Percentiles rank a stretch among this genome's conserved stretches.
Evolutionary conservation across 768 basidiomycete genomes (phyloP).

Genomic region (Boletus tomentosulus): DNA sequence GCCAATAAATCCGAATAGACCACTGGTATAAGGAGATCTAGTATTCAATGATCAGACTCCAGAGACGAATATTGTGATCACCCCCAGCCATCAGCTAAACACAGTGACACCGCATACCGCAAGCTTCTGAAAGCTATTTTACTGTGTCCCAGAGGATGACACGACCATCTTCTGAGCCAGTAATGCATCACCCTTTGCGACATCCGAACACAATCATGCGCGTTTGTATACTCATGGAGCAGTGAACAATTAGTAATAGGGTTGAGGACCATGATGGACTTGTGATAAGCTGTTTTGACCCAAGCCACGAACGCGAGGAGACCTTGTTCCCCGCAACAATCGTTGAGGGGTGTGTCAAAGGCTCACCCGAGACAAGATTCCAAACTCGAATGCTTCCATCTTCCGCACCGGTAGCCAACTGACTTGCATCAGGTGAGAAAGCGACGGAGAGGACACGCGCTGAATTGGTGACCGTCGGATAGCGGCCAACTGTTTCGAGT

Average conservation of each 20-base stretch:
- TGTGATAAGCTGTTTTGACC: neutral
- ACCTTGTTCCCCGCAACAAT: neutral
- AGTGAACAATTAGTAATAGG: neutral
- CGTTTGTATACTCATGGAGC: neutral
- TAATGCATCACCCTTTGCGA: neutral
- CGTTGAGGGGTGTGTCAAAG: neutral
- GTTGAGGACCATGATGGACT: neutral
- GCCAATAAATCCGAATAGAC: no score
- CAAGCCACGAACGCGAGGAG: neutral
- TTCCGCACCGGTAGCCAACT: neutral
- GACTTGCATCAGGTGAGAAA: neutral
- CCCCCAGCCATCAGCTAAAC: neutral
- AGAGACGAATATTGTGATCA: neutral
- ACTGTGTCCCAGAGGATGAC: neutral
- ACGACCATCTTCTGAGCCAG: neutral
- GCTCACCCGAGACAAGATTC: neutral
- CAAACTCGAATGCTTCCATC: neutral
- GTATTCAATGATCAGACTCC: neutral
- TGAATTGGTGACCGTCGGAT: neutral
- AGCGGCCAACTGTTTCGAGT: neutral
- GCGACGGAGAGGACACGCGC: neutral
- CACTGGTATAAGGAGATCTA: no score
- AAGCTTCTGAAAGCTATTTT: neutral
- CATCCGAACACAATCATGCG: neutral
- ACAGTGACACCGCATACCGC: neutral